Base-by-base conservation (phyloP, 208 protist genomes). In the Wallacemonas sp. region DNA sequence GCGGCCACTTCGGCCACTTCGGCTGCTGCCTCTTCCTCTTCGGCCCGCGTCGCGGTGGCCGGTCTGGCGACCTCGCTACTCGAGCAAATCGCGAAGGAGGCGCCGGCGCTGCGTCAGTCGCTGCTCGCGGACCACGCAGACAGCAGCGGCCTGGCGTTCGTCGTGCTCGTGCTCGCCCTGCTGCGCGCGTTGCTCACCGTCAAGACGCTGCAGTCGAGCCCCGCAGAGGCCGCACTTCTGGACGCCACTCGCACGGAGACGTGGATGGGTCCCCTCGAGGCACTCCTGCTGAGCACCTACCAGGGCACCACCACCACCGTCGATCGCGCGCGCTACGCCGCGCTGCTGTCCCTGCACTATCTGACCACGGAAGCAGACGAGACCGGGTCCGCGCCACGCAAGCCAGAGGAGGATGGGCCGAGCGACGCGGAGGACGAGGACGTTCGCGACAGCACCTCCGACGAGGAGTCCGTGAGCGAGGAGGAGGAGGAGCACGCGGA, bases 271-370 rank as follows among this genome's bases (percentile, higher is more conserved):
- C 2, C 44, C 8, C 8, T 82, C 4, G 77, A 63, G 57, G 10
- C 8, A 54, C 23, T 93, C 39, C 52, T 83, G 36, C 16, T 91
- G 41, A 52, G 57, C 52, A 67, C 77, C 22, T 96, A 96, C 72
- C 66, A 50, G 0, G 87, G 80, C 28, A 82, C 74, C 3, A 55
- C 93, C 4, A 62, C 76, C 44, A 81, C 80, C 22, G 66, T 70
- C 4, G 91, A 94, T 65, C 91, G 91, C 23, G 61, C 92, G 22
- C 70, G 82, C 41, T 96, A 96, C 73, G 81, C 86, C 59, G 64
- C 69, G 22, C 77, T 92, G 38, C 81, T 96, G 14, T 76, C 80
- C 3, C 48, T 92, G 1, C 81, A 88, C 55, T 94, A 96, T 67
- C 62, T 91, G 45, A 38, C 26, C 48, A 48, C 39, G n/a, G 54